These are phyloP conservation scores for Aphanoascus verrucosus DNA, from an alignment of 2,329 filamentous ascomycete genomes.

Conservation along the genomic window DNA sequence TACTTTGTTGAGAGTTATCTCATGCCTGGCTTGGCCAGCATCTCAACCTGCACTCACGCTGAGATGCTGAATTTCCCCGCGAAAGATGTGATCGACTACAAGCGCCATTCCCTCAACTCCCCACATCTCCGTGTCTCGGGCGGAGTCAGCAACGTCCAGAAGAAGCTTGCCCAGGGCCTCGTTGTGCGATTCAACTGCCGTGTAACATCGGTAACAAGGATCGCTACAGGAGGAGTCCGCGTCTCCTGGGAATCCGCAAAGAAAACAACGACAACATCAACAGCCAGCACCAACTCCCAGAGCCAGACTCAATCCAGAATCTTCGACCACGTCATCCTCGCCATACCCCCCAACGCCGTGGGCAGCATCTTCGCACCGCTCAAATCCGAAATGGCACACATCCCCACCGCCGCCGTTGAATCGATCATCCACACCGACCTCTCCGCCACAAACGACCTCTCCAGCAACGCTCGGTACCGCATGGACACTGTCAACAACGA, in stretches of 20 bases:
- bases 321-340: constrained; percentile 46
- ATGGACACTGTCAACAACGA: background rate
- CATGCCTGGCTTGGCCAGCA: constrained; percentile 45
- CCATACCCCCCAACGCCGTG: constrained; percentile 46
- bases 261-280: background rate
- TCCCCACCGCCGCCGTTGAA: constrained; percentile 42
- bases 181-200: constrained; percentile 32
- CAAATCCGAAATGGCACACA: constrained; percentile 27
- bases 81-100: constrained; percentile 44
- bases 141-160: constrained; percentile 43
- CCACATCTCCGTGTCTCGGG: constrained; percentile 43
- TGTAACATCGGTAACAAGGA: constrained; percentile 19
- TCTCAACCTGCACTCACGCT: constrained; percentile 46
- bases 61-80: constrained; percentile 44
- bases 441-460: constrained; percentile 8
- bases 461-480: background rate
- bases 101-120: constrained; percentile 37
- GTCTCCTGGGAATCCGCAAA: constrained; percentile 16
- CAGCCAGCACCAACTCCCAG: background rate
- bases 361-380: constrained; percentile 40
- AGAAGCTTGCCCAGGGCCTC: constrained; percentile 35
- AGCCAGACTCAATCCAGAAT: constrained; percentile 18
- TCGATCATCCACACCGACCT: constrained; percentile 39
- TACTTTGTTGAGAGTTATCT: constrained; percentile 43
- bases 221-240: constrained; percentile 13